phyloP scores from a whole-genome alignment of 768 basidiomycete species.

The Psilocybe cyanescens region DNA sequence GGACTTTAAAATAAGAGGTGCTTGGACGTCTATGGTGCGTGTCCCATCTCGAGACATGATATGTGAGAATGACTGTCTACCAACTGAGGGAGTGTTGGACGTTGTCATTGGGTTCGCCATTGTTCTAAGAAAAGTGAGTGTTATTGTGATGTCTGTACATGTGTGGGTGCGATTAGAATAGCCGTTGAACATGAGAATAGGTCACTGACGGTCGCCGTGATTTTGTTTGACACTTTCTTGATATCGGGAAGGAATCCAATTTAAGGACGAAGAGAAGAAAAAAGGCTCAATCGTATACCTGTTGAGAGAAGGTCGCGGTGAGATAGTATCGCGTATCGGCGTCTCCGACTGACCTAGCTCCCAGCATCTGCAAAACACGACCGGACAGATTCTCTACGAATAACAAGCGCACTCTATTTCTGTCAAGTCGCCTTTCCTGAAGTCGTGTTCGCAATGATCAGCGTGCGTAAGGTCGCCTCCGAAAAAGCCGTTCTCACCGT shows the following conservation, averaged over 20 bases:
- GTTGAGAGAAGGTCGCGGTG: slow-evolving; percentile 11
- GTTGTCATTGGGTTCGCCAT: slow-evolving; percentile 22
- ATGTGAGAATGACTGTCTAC: slow-evolving; percentile 11
- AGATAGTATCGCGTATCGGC: background rate
- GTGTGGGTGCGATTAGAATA: background rate
- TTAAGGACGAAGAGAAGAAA: slow-evolving; percentile 63
- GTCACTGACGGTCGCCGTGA: slow-evolving; percentile 51
- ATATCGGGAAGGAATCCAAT: slow-evolving; percentile 68
- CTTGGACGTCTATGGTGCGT: slow-evolving; percentile 38
- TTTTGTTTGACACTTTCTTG: slow-evolving; percentile 46
- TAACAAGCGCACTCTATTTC: slow-evolving; percentile 47
- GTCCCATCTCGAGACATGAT: slow-evolving; percentile 18
- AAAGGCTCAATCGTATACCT: slow-evolving; percentile 62
- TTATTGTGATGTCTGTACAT: slow-evolving; percentile 49
- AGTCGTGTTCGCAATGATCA: too few relatives aligned
- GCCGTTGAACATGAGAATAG: too few relatives aligned
- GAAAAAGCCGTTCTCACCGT: too few relatives aligned
- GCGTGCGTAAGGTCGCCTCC: too few relatives aligned
- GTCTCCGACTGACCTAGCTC: slow-evolving; percentile 42
- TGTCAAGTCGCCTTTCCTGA: slow-evolving; percentile 12
- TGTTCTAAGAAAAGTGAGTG: slow-evolving; percentile 47
- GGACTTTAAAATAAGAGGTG: slow-evolving; percentile 32
- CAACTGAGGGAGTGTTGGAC: slow-evolving; percentile 3
- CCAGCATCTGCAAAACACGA: slow-evolving; percentile 59
- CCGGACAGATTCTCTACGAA: slow-evolving; percentile 57